Evolutionary conservation across 164 flowering plant species (phyloP).

Genomic region (Magnolia sinica): DNA sequence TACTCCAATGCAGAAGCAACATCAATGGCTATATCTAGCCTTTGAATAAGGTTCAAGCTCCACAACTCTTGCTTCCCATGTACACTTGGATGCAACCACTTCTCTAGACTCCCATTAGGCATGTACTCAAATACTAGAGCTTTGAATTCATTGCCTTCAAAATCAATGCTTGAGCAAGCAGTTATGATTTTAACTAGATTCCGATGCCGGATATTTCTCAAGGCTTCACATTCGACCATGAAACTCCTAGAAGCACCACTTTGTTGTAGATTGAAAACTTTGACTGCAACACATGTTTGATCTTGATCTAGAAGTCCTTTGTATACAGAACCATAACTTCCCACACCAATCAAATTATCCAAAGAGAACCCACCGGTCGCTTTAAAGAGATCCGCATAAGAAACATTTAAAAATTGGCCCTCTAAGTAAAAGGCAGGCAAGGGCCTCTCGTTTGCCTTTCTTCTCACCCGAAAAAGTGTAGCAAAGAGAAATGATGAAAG

Average conservation of each 20-base stretch:
- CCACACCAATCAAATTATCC: constrained; percentile 28
- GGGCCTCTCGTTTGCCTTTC: not conserved
- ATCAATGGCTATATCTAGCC: constrained; percentile 1
- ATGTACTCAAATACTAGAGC: constrained; percentile 24
- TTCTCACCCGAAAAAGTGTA: not conserved
- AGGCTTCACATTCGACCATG: constrained; percentile 30
- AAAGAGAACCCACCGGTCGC: constrained; percentile 8
- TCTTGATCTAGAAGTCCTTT: constrained; percentile 16
- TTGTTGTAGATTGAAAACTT: constrained; percentile 28
- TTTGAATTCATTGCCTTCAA: constrained; percentile 27
- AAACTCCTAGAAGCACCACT: constrained; percentile 25
- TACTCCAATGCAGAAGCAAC: constrained; percentile 5
- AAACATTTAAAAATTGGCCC: not conserved
- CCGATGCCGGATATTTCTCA: constrained; percentile 30
- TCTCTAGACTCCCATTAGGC: constrained; percentile 30
- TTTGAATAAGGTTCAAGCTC: not conserved
- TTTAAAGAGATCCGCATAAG: not conserved
- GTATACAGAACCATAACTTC: constrained; percentile 32
- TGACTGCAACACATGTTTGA: constrained; percentile 26
- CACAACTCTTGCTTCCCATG: not conserved
- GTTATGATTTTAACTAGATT: constrained; percentile 28
- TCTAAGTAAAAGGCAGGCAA: not conserved
- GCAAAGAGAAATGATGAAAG: not conserved
- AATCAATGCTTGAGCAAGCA: constrained; percentile 30
- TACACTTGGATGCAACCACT: constrained; percentile 17